A percentile compares a stretch with the other conserved stretches of the same genome.
These are phyloP conservation scores for Vigna angularis DNA, from an alignment of 306 rosid genomes.

Conservation along the genomic window DNA sequence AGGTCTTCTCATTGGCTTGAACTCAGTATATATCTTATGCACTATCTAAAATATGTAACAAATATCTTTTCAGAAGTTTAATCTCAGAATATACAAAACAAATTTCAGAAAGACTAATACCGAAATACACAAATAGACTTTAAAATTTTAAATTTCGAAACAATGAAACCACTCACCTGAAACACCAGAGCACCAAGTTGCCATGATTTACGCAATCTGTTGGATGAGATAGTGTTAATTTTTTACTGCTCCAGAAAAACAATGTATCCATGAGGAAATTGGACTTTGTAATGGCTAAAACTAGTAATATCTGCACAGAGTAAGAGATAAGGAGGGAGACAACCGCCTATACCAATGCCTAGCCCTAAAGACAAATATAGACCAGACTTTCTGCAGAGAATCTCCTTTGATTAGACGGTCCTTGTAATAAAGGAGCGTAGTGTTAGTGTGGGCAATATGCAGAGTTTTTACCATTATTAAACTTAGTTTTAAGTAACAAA, in stretches of 20 bases:
- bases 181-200: not conserved
- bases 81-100: not conserved
- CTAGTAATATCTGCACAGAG: not conserved
- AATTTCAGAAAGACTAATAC: not conserved
- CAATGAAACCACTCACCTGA: not conserved
- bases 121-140: not conserved
- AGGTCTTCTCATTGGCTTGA: not conserved
- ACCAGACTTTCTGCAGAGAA: constrained; percentile 30
- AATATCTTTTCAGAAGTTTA: not conserved
- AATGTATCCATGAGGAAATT: constrained; percentile 4
- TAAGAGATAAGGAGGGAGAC: constrained; percentile 3
- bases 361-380: constrained; percentile 25
- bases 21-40: no score
- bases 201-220: not conserved
- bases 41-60: not conserved
- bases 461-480: not conserved
- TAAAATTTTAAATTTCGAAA: not conserved
- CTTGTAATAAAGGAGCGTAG: not conserved
- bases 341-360: constrained; percentile 26
- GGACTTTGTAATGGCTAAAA: not conserved
- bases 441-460: constrained; percentile 13
- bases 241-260: not conserved
- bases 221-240: not conserved
- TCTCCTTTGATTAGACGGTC: not conserved
- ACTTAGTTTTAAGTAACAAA: constrained; percentile 1